These are phyloP conservation scores for Geotrichum citri-aurantii DNA, from an alignment of 1,139 yeast species.

Conservation along the genomic window DNA sequence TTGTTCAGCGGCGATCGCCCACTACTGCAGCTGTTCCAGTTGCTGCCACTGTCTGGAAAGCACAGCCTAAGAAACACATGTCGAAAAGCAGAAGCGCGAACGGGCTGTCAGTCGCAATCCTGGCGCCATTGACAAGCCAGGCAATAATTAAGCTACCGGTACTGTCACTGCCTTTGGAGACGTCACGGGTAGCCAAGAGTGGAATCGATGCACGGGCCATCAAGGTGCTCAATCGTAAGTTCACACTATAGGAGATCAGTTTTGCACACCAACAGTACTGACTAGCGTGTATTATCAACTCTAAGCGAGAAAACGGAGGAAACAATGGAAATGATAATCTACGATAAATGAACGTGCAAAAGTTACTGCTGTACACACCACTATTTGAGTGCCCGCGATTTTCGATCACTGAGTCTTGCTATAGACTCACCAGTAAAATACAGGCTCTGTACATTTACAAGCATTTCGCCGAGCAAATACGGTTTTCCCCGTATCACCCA, in stretches of 20 bases:
- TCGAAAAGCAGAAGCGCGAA: not conserved
- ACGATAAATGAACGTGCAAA: too few species aligned
- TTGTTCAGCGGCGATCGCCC: constrained; percentile 4
- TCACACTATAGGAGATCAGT: constrained; percentile 15
- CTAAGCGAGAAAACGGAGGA: not conserved
- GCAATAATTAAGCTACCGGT: not conserved
- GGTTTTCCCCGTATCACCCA: too few species aligned
- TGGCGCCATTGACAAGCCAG: not conserved
- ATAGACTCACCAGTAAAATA: not conserved
- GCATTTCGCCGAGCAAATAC: too few species aligned
- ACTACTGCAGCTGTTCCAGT: constrained; percentile 12
- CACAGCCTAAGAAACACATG: not conserved
- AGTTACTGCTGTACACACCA: not conserved
- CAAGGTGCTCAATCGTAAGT: constrained; percentile 30
- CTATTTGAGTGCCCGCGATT: not conserved
- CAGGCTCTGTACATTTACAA: not conserved
- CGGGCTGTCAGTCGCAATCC: not conserved
- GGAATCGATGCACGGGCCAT: constrained; percentile 33
- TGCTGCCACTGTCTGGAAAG: not conserved
- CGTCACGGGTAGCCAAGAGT: constrained; percentile 27
- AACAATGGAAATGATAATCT: not conserved
- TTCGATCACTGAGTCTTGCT: not conserved
- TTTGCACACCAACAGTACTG: not conserved
- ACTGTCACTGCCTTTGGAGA: constrained; percentile 22
- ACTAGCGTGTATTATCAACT: not conserved